phyloP scores from a whole-genome alignment of 768 basidiomycete genomes.

The Solioccasus polychromus region DNA sequence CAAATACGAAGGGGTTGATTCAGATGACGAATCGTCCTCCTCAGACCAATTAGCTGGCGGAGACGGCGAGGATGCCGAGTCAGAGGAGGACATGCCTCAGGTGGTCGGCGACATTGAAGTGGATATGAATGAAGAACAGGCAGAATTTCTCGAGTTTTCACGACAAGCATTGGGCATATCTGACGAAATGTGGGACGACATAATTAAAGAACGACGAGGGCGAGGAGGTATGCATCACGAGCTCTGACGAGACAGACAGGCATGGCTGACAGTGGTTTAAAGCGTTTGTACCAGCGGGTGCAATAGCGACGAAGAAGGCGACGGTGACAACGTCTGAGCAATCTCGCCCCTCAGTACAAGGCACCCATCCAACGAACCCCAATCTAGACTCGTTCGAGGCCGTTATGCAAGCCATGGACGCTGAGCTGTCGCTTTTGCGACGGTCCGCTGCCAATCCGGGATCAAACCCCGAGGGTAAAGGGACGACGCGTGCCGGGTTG shows the following conservation, averaged over 20 bases:
- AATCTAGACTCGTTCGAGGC: slow-evolving; percentile 90
- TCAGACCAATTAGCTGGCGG: slow-evolving; percentile 42
- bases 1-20: slow-evolving; percentile 88
- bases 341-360: slow-evolving; percentile 26
- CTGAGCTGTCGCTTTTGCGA: slow-evolving; percentile 58
- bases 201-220: slow-evolving; percentile 70
- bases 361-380: slow-evolving; percentile 52
- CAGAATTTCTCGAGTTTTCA: slow-evolving; percentile 94
- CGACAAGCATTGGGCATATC: slow-evolving; percentile 86
- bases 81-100: slow-evolving; percentile 80
- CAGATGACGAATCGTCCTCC: slow-evolving; percentile 82
- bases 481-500: slow-evolving; percentile 30
- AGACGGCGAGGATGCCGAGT: slow-evolving; percentile 52
- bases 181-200: slow-evolving; percentile 87
- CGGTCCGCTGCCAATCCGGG: slow-evolving; percentile 21
- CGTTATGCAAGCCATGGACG: slow-evolving; percentile 96
- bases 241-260: not conserved
- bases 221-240: slow-evolving; percentile 68
- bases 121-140: slow-evolving; percentile 91
- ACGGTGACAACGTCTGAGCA: slow-evolving; percentile 7
- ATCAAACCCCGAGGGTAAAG: slow-evolving; percentile 38
- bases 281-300: slow-evolving; percentile 59
- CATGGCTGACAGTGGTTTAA: slow-evolving; percentile 8
- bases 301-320: slow-evolving; percentile 5
- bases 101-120: slow-evolving; percentile 82